A percentile compares a stretch with the other conserved stretches of the same genome.
These are phyloP conservation scores for Cyberlindnera samutprakarnensis DNA, from an alignment of 805 yeast species.

Conservation along the genomic window DNA sequence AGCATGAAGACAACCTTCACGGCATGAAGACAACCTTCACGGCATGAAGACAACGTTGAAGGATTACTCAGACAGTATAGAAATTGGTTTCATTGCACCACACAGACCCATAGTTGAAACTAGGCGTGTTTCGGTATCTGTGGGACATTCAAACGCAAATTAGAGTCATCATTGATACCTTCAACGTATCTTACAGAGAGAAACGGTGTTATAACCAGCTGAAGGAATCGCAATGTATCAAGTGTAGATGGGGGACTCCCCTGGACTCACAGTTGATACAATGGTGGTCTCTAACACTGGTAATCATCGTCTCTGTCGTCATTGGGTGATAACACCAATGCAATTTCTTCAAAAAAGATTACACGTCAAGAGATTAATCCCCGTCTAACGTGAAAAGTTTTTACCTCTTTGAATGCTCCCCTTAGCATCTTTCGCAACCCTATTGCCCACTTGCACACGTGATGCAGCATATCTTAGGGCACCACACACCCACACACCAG, in stretches of 20 bases:
- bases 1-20: not conserved
- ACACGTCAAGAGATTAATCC: no score
- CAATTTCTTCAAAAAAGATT: no score
- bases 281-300: no score
- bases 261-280: not conserved
- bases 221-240: not conserved
- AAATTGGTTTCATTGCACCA: slow-evolving; percentile 28
- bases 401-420: no score
- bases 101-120: slow-evolving; percentile 31
- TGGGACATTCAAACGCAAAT: slow-evolving; percentile 42
- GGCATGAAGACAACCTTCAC: not conserved
- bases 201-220: no score
- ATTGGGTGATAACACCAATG: no score
- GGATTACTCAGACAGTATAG: slow-evolving; percentile 9
- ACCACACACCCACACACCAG: no score
- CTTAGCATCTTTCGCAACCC: no score
- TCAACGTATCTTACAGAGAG: not conserved
- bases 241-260: not conserved
- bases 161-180: slow-evolving; percentile 36
- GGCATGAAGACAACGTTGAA: not conserved
- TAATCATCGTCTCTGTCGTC: no score
- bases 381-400: no score
- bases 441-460: no score
- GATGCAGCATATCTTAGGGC: no score
- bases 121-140: slow-evolving; percentile 37